Evolutionary conservation across 108 stramenopile genomes (phyloP).

Genomic region (Discostella stelligeroides): DNA sequence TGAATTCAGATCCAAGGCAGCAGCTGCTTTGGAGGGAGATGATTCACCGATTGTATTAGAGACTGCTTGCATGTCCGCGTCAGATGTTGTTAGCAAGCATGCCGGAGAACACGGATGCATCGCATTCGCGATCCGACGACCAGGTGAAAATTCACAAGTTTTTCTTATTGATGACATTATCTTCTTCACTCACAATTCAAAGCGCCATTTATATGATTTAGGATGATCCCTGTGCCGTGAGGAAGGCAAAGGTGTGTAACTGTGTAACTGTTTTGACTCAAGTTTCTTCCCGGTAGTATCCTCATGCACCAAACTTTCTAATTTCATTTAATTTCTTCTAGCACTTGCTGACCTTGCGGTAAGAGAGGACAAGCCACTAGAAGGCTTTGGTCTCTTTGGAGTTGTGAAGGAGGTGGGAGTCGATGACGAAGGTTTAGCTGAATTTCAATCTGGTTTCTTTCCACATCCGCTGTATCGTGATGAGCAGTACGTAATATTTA

Average conservation of each 20-base stretch:
- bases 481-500: conserved; percentile 28
- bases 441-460: conserved; percentile 58
- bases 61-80: conserved; percentile 33
- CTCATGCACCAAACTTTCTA: too few relatives aligned
- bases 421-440: conserved; percentile 57
- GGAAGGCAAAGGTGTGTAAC: conserved; percentile 50
- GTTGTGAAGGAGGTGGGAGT: conserved; percentile 61
- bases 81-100: conserved; percentile 38
- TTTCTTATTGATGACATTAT: neutral
- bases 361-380: conserved; percentile 42
- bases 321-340: too few relatives aligned
- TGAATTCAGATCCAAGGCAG: conserved; percentile 37
- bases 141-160: conserved; percentile 23
- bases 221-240: conserved; percentile 73
- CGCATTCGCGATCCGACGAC: conserved; percentile 69
- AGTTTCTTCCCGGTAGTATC: too few relatives aligned
- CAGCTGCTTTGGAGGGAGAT: conserved; percentile 32
- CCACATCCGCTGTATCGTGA: conserved; percentile 56
- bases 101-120: conserved; percentile 47
- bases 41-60: conserved; percentile 24
- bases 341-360: conserved; percentile 56
- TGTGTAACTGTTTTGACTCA: too few relatives aligned
- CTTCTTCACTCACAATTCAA: neutral
- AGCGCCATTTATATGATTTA: neutral
- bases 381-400: conserved; percentile 55